Evolutionary conservation across 345 rosid species (phyloP), one percentile per base, ranked within the genome.

Genomic region (Rubroshorea leprosula): DNA sequence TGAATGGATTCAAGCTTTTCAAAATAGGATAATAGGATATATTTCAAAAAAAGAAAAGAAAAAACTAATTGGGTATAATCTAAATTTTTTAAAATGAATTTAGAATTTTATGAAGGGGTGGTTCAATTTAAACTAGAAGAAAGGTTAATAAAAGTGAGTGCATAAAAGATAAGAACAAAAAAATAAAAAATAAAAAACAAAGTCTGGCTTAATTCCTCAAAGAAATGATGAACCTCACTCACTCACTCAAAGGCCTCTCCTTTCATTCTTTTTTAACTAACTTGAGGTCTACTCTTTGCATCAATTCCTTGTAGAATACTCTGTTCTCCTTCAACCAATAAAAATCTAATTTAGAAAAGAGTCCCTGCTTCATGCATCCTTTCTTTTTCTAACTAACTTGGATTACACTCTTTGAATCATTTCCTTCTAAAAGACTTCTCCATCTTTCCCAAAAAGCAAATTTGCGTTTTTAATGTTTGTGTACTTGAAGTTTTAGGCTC

Each of bases 401-500:
- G 67, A 55, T 65, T 73, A 71, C 66, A 80, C 86, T 73, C 80
- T 57, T 68, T 49, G 80, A 68, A 77, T 73, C 72, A n/a, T 67
- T 74, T 73, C 63, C 82, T 68, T 77, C 35, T 49, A 31, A 63
- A 58, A 57, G 54, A 71, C 72, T 71, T 59, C 58, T 60, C 64
- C 59, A 35, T 35, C 26, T 60, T 66, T 51, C 38, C 49, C 7
- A 12, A 19, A 23, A 11, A 9, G 60, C 65, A 61, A 52, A 6
- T 54, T 53, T 15, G 11, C 21, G 3, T 44, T 45, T 45, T 35
- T 6, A 22, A 35, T 35, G 12, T 54, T 12, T 21, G 2, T 47
- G 46, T 56, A 47, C 58, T 39, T 14, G 16, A 1, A 12, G 39
- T 67, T 71, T n/a, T n/a, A 20, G 69, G 66, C 61, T 61, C 23